A percentile compares a stretch with the other conserved stretches of the same genome.
Evolutionary conservation across 768 basidiomycete genomes (phyloP).

Genomic region (Mycena capillaripes): DNA sequence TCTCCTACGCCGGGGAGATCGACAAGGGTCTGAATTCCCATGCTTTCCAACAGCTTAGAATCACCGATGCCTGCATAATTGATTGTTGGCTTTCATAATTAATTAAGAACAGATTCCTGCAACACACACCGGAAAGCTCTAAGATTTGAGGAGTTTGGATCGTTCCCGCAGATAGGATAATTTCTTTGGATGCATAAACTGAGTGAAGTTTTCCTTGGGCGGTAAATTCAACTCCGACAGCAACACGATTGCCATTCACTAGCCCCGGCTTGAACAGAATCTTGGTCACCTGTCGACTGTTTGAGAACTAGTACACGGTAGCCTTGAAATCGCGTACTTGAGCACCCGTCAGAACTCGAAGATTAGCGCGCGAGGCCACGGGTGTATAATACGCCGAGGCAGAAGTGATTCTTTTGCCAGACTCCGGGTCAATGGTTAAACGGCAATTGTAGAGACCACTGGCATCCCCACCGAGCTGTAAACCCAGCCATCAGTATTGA

Average conservation of each 20-base stretch:
- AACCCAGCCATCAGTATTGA: neutral
- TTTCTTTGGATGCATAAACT: conserved; percentile 9
- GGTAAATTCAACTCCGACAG: conserved; percentile 13
- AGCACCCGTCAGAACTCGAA: conserved; percentile 13
- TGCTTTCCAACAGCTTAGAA: conserved; percentile 24
- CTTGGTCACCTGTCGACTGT: conserved; percentile 16
- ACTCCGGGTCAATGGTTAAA: neutral
- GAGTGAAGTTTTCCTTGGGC: neutral
- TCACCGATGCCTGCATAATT: conserved; percentile 41
- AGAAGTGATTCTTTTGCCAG: conserved; percentile 16
- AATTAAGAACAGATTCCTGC: too few species aligned
- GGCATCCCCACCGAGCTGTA: conserved; percentile 9
- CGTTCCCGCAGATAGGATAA: conserved; percentile 14
- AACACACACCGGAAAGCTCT: conserved; percentile 30
- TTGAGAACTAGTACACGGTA: too few species aligned
- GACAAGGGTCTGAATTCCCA: conserved; percentile 39
- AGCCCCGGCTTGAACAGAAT: conserved; percentile 18
- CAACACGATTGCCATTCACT: conserved; percentile 1
- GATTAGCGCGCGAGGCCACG: conserved; percentile 1
- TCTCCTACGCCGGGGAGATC: conserved; percentile 50
- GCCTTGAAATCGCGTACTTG: conserved; percentile 13
- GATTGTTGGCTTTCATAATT: too few species aligned
- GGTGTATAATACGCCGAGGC: conserved; percentile 19
- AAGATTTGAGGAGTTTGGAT: conserved; percentile 17
- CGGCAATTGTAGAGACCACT: conserved; percentile 7